These are phyloP conservation scores for Penicillium sp. DNA, from an alignment of 2,329 filamentous ascomycete species.

Conservation along the genomic window DNA sequence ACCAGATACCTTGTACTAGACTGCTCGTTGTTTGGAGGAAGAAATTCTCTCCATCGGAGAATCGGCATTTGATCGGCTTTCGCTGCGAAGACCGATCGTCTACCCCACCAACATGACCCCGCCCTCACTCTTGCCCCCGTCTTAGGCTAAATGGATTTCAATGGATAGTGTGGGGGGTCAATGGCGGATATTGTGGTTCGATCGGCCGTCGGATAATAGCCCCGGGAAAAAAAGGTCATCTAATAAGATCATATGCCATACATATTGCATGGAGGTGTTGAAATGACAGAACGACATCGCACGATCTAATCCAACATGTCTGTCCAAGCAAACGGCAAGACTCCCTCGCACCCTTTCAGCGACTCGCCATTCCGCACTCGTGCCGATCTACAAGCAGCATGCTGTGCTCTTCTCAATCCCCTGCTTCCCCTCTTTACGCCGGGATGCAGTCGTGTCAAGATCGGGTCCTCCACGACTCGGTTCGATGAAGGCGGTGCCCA, in stretches of 20 bases:
- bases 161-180: not conserved
- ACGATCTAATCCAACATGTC: constrained; percentile 24
- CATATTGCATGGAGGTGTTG: not conserved
- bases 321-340: constrained; percentile 33
- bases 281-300: not conserved
- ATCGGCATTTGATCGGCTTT: not conserved
- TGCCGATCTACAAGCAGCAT: constrained; percentile 57
- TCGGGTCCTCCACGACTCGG: constrained; percentile 71
- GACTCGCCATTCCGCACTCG: constrained; percentile 31
- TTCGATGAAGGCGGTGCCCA: constrained; percentile 78
- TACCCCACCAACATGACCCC: not conserved
- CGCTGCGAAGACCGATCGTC: not conserved
- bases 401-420: constrained; percentile 66
- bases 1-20: not conserved
- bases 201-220: not conserved
- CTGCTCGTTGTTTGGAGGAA: not conserved
- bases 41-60: not conserved
- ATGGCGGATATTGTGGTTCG: not conserved
- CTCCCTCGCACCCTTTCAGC: constrained; percentile 32
- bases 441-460: constrained; percentile 64
- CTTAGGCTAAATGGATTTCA: not conserved
- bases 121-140: not conserved
- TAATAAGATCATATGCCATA: not conserved
- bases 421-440: constrained; percentile 73
- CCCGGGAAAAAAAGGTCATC: not conserved